Conservation (phyloP, 176 grass and related monocot genomes). For the Triticum dicoccoides region DNA sequence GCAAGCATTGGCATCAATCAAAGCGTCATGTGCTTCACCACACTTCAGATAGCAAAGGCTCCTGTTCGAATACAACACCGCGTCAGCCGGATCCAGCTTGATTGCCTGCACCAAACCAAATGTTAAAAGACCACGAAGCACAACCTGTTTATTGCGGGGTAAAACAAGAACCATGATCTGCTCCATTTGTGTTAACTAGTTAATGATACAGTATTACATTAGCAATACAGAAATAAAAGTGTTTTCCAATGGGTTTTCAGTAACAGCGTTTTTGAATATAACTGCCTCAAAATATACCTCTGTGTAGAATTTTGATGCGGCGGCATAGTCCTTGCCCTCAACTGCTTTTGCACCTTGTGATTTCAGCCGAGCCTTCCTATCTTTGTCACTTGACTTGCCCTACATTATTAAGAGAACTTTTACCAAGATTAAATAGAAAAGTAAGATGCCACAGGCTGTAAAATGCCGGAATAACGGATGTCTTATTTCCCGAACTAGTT, state of each 20-base stretch:
- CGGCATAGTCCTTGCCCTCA: neutral
- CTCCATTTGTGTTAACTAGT: neutral
- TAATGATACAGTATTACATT: neutral
- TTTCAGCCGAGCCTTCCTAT: constrained; percentile 34
- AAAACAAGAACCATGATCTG: neutral
- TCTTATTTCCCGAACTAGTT: neutral
- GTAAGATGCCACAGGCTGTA: neutral
- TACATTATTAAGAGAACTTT: neutral
- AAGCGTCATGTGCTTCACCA: neutral
- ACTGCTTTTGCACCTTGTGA: constrained; percentile 25
- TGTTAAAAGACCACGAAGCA: neutral
- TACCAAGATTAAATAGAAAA: neutral
- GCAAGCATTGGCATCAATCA: constrained; percentile 8
- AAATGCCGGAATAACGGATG: neutral
- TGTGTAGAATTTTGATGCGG: constrained; percentile 24
- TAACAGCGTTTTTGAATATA: neutral
- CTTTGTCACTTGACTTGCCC: constrained; percentile 5
- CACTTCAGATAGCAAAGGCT: neutral
- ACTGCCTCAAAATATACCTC: constrained; percentile 12
- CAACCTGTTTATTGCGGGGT: neutral
- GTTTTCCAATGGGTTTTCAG: neutral
- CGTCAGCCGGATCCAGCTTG: constrained; percentile 7
- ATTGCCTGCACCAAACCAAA: constrained; percentile 18
- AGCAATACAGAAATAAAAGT: neutral
- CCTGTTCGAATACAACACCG: constrained; percentile 14